A percentile compares a stretch with the other conserved stretches of the same genome.
These are phyloP conservation scores for Pyrenochaeta sp. DNA, from an alignment of 2,329 filamentous ascomycete species.

Conservation along the genomic window DNA sequence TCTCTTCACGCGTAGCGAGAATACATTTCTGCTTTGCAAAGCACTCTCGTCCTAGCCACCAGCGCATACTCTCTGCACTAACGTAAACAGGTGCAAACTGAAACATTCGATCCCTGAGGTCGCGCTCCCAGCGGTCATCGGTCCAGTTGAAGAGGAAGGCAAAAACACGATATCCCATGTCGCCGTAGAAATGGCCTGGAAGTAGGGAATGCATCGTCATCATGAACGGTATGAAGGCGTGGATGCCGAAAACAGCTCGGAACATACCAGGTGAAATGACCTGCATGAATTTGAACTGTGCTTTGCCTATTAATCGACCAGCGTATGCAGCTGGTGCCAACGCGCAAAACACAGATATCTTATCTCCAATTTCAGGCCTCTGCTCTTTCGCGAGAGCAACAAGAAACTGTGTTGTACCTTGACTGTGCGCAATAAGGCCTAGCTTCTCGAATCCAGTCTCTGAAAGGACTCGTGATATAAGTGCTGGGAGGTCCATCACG, in stretches of 20 bases:
- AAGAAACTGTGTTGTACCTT: slow-evolving; percentile 89
- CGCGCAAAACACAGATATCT: slow-evolving; percentile 88
- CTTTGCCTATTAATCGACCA: slow-evolving; percentile 82
- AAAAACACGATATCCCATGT: slow-evolving; percentile 87
- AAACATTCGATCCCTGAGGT: slow-evolving; percentile 81
- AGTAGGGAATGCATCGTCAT: slow-evolving; percentile 79
- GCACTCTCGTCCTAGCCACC: slow-evolving; percentile 91
- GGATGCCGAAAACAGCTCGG: slow-evolving; percentile 85
- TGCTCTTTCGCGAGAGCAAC: slow-evolving; percentile 91
- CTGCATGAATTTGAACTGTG: slow-evolving; percentile 92
- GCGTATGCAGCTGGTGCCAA: slow-evolving; percentile 91
- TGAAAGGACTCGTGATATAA: slow-evolving; percentile 78
- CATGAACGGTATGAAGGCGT: slow-evolving; percentile 94
- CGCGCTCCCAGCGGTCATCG: slow-evolving; percentile 84
- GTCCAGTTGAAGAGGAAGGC: slow-evolving; percentile 90
- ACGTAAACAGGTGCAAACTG: slow-evolving; percentile 93
- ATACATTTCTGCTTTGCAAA: slow-evolving; percentile 90
- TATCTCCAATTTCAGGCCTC: slow-evolving; percentile 81
- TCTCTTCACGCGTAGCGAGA: slow-evolving; percentile 77
- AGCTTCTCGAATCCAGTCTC: slow-evolving; percentile 87
- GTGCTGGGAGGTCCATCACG: slow-evolving; percentile 82
- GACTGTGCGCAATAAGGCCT: slow-evolving; percentile 85
- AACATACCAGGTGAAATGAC: slow-evolving; percentile 80
- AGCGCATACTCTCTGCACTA: slow-evolving; percentile 87
- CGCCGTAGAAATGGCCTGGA: slow-evolving; percentile 75